Conservation (phyloP, 257 asterid genomes). For the Anisodus tanguticus region DNA sequence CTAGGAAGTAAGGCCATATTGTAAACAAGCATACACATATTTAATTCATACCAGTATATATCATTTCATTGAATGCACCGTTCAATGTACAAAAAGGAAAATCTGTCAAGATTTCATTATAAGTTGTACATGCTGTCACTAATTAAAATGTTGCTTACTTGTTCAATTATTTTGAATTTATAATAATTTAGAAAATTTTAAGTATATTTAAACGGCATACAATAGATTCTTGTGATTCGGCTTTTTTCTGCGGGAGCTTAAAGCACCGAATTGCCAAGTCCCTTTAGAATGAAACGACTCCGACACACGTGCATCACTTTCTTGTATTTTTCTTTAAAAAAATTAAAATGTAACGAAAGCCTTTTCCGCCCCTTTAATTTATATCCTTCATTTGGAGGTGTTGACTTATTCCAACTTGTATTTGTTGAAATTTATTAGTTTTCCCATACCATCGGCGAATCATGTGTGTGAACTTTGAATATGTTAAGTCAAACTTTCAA, state of each 20-base stretch:
- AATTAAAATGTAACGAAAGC: not conserved
- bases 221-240: too few species aligned
- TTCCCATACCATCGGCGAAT: constrained; percentile 4
- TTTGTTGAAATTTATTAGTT: constrained; percentile 8
- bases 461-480: constrained; percentile 19
- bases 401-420: constrained; percentile 13
- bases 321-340: constrained; percentile 21
- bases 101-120: constrained; percentile 1
- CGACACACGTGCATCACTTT: not conserved
- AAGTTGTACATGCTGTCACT: not conserved
- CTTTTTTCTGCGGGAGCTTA: too few species aligned
- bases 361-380: too few species aligned
- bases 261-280: not conserved
- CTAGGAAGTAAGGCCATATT: not conserved
- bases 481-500: not conserved
- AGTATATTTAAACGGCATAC: not conserved
- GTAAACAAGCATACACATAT: not conserved
- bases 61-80: not conserved
- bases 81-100: not conserved
- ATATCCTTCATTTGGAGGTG: not conserved
- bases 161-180: not conserved
- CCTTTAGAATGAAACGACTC: constrained; percentile 13
- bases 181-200: not conserved
- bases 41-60: not conserved
- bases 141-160: constrained; percentile 3